Base-by-base conservation (phyloP, 352 stramenopile genomes). In the Pythium vanterpoolii region DNA sequence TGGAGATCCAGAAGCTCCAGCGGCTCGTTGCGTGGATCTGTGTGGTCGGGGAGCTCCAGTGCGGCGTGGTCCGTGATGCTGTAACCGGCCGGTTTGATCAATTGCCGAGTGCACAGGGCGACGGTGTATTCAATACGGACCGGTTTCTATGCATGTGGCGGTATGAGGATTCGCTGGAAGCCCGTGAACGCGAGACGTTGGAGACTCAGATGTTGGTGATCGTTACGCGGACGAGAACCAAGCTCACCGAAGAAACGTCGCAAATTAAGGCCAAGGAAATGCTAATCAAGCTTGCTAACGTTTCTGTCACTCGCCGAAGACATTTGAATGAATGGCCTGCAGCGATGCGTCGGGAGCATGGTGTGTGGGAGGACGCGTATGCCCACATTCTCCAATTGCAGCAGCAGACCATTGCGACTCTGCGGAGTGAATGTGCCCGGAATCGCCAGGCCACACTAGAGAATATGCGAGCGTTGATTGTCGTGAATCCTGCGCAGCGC, bases 311-410 rank as follows among this genome's bases (percentile, higher is more conserved):
- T 18, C 27, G 34, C 23, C 28, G 70, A 39, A 38, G 51, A 54
- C 23, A 47, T 8, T 5, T 43, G 3, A 53, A 68, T 64, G 56
- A 49, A 1, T 8, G 56, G 7, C 57, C 66, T 6, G 57, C 42
- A 2, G 78, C 81, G 18, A 62, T 78, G 2, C 72, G 67, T 1
- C 67, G 73, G 2, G 54, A 72, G 8, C 76, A 66, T 50, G 42
- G 52, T 21, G 66, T 62, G 16, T 95, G 83, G 86, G 71, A 90
- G 62, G 77, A 91, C 68, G 86, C 82, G 1, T 93, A 88, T n/a
- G 68, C 44, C 1, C 86, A 76, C n/a, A 77, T 95, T 0, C 73
- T 91, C 18, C 66, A 77, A 24, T 53, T 93, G 4, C 86, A 95
- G 60, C 86, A 93, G 38, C 80, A 93, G 42, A 89, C 79, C 0